Evolutionary conservation across 1,284 basidiomycete species (phyloP).

Genomic region (Hemileia vastatrix): DNA sequence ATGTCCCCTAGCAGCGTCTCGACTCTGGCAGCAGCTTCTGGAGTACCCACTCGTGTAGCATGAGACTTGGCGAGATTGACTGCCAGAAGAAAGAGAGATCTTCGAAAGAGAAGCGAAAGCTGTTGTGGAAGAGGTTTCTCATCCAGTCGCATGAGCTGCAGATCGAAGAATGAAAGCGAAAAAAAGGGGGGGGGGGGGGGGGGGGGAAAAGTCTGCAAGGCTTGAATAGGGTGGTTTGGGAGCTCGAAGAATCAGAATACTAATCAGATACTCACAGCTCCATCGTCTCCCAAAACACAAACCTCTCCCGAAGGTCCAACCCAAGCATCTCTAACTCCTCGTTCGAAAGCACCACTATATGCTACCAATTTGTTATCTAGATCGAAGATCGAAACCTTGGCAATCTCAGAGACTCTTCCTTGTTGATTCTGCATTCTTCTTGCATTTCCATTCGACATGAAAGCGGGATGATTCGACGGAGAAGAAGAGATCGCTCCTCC

Average conservation of each 20-base stretch:
- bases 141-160: too few species aligned
- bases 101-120: too few species aligned
- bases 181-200: not conserved
- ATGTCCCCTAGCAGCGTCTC: slow-evolving; percentile 79
- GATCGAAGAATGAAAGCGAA: too few species aligned
- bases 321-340: slow-evolving; percentile 68
- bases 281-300: slow-evolving; percentile 64
- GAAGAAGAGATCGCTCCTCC: not conserved
- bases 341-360: slow-evolving; percentile 65
- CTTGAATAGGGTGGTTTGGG: too few species aligned
- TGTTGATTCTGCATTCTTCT: not conserved
- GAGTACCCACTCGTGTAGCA: slow-evolving; percentile 59
- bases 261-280: not conserved
- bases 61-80: too few species aligned
- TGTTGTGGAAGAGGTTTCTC: too few species aligned
- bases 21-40: slow-evolving; percentile 54
- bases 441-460: too few species aligned
- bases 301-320: slow-evolving; percentile 68
- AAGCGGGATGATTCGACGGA: too few species aligned
- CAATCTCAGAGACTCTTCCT: not conserved
- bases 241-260: too few species aligned
- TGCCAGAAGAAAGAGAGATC: too few species aligned
- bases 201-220: too few species aligned
- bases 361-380: slow-evolving; percentile 84
- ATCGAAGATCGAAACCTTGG: slow-evolving; percentile 79